Evolutionary conservation across 257 asterid species (phyloP), one percentile per base, ranked within the genome.

Genomic region (Plantago ovata): DNA sequence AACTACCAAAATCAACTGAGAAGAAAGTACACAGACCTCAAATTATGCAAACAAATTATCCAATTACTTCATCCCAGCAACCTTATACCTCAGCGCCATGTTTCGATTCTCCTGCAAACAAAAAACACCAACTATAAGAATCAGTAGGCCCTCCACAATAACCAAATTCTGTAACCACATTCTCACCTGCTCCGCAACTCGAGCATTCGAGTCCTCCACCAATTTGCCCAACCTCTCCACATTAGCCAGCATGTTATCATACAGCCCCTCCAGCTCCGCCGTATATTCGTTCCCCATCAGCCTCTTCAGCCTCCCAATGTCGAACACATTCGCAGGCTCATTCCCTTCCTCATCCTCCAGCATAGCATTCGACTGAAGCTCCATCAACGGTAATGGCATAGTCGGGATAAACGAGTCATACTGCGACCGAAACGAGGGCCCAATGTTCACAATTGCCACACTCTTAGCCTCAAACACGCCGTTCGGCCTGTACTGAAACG

Each of bases 31-130:
- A n/a, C 3, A 2, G 36, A 76, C 84, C 80, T 64, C 52, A 63
- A 54, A n/a, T 22, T 15, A 64, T 56, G 12, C 23, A 49, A 45
- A 3, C 18, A 23, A 43, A 62, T 10, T 60, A 71, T 36, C 40
- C 62, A 56, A 60, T 77, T 60, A 87, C 73, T 92, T 89, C 84
- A 88, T 69, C 59, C 95, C 96, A 62, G 95, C 98, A 79, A 84
- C 88, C 75, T 75, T 80, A 69, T 61, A 61, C 83, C 96, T 84
- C 79, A 88, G 62, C 75, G 40, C 81, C 96, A 75, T 80, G 64
- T 82, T 84, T 41, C 65, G 75, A 42, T 69, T 80, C 76, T 92
- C 98, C 98, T 92, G 94, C 61, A 49, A 16, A 64, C 1, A 43
- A 6, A 66, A 40, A 20, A 53, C 28, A 49, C 53, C 60, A 44